Evolutionary conservation across 2,329 filamentous ascomycete species (phyloP), one percentile per base, ranked within the genome.

Genomic region (Aspergillus caelatus): DNA sequence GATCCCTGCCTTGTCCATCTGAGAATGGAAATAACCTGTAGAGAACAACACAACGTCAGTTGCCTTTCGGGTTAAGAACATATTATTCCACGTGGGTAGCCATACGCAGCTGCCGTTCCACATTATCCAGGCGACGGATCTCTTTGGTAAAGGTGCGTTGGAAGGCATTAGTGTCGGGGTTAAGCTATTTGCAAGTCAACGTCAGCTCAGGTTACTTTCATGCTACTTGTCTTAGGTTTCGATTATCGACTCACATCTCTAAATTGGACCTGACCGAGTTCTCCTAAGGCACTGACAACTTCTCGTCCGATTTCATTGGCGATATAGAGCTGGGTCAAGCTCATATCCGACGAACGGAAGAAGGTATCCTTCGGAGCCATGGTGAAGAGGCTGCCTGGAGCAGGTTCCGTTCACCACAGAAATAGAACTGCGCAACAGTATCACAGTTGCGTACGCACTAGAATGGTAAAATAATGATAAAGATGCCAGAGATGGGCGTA

Each of bases 341-440:
- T 97, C 95, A 99, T 99, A 82, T 97, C 92, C 92, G 93, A 92
- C 79, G 95, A 99, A 87, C 96, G 94, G 89, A 99, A 98, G 85
- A 97, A 92, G 81, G 94, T 97, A 83, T 98, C 93, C 83, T 92
- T 84, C 59, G 84, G 81, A 80, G 84, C 86, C 88, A 89, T 89
- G 78, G 67, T 76, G 74, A 70, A 62, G 58, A 52, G 67, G 65
- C 72, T 71, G 57, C 68, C 62, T 60, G 55, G n/a, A 66, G 67
- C 67, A 65, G 60, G n/a, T 52, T 65, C 66, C 69, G 68, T 67
- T 64, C 68, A 71, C 70, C 68, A 62, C 50, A 60, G 61, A 57
- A 34, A 62, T 61, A 45, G 55, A 36, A 48, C 43, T 61, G 48
- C 46, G 62, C 62, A 26, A 36, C 19, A 59, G 53, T 59, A 48